Percentiles rank a stretch among this genome's conserved stretches.
Evolutionary conservation across 2,329 filamentous ascomycete species (phyloP).

Genomic region (Fusarium sp.): DNA sequence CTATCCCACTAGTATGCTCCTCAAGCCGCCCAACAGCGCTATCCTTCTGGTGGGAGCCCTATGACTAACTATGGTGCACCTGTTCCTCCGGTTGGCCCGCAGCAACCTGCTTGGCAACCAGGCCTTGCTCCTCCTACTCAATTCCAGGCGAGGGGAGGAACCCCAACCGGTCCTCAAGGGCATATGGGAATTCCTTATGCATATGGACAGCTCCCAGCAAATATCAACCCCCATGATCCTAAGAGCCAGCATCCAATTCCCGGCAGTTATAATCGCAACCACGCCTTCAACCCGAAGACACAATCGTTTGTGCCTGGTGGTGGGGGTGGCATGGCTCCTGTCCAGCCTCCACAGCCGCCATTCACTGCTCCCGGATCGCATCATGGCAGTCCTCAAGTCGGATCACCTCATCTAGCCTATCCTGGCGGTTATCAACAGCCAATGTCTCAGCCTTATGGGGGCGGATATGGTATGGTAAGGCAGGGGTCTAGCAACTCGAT

Average conservation of each 20-base stretch:
- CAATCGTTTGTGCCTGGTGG: slow-evolving; percentile 83
- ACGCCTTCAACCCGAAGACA: slow-evolving; percentile 93
- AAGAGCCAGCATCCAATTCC: slow-evolving; percentile 84
- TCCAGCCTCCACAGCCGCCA: slow-evolving; percentile 58
- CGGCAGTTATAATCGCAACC: slow-evolving; percentile 79
- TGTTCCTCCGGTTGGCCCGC: slow-evolving; percentile 41
- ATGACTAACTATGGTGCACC: slow-evolving; percentile 51
- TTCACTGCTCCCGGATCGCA: slow-evolving; percentile 60
- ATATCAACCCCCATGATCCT: slow-evolving; percentile 74
- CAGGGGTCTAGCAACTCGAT: slow-evolving; percentile 66
- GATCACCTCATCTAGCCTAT: slow-evolving; percentile 61
- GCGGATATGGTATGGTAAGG: slow-evolving; percentile 64
- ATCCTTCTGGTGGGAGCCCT: slow-evolving; percentile 47
- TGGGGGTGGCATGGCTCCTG: slow-evolving; percentile 57
- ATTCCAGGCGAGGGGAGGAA: slow-evolving; percentile 45
- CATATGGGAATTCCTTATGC: slow-evolving; percentile 67
- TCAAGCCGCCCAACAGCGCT: slow-evolving; percentile 46
- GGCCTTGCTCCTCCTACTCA: slow-evolving; percentile 45
- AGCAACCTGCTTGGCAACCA: slow-evolving; percentile 51
- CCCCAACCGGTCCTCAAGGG: slow-evolving; percentile 44
- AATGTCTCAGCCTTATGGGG: slow-evolving; percentile 57
- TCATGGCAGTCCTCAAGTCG: slow-evolving; percentile 63
- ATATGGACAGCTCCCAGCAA: slow-evolving; percentile 80
- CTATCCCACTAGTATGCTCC: slow-evolving; percentile 41
- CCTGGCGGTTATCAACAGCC: slow-evolving; percentile 58